Evolutionary conservation across 768 basidiomycete genomes (phyloP), one percentile per base, ranked within the genome.

Genomic region (Asterophora lycoperdoides): DNA sequence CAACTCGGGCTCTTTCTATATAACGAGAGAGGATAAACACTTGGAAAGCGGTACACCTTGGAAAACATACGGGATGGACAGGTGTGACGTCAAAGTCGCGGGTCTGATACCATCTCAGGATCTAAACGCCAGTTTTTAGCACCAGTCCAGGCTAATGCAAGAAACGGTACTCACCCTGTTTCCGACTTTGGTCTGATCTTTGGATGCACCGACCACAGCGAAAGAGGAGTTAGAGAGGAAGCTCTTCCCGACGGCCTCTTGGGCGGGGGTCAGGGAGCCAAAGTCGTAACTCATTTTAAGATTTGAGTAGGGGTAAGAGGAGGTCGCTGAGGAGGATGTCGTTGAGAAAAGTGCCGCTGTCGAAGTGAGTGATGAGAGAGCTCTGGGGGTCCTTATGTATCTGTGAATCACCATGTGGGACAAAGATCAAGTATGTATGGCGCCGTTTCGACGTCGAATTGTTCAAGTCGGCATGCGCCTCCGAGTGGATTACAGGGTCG

Each of bases 161-260:
- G 9, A 18, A n/a, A 28, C 23, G 23, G 28, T 15, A 37, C 65
- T 29, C 48, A 74, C 89, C 75, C 81, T 87, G 46, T 86, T 89
- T 26, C 91, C 90, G 61, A 73, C 89, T 69, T 92, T 93, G 48
- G 70, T 71, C 58, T 78, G 74, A 65, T 92, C 84, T 53, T 82
- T 90, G 37, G 87, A 91, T 4, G 89, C 89, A 18, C 91, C 90
- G 11, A 89, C 80, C 20, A 93, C 89, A 28, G 89, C 91, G 48
- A 76, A 93, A 52, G 70, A 61, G 5, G 83, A 72, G 10, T 80
- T 77, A 7, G 77, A 70, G 35, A 92, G 62, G 66, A 92, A 92
- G 56, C 74, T 68, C 49, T 78, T 77, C 49, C 82, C 73, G 36
- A 70, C 58, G 53, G 68, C 30, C 18, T 39, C 60, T 49, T 60